Base-by-base conservation (phyloP, 2,329 filamentous ascomycete genomes). In the Atkinsonella texensis region DNA sequence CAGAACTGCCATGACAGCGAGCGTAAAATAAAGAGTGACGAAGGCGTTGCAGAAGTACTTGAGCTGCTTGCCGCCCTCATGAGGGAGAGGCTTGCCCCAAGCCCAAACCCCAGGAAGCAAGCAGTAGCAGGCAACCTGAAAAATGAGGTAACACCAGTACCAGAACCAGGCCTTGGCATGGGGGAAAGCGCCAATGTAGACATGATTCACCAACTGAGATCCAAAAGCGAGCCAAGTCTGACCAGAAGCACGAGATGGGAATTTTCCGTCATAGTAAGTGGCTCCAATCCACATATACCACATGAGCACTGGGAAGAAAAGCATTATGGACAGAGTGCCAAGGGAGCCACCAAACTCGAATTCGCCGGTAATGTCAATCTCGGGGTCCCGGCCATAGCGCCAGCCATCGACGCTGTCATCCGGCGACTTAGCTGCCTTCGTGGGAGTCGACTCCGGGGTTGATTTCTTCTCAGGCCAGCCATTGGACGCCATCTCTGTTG, bases 261-360 rank as follows among this genome's bases (percentile, higher is more conserved):
- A 75, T 56, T 86, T 83, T 59, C 91, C 91, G 64, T 89, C 74
- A 71, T 96, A 98, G 72, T 91, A 95, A 48, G 84, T 90, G 35
- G 91, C 87, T 48, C 93, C 93, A 68, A 95, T 84, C 90, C 90
- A 97, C 90, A 98, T 95, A 73, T 96, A 97, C 79, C 88, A 96
- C 91, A 97, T 97, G 60, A 98, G 78, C 39, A 84, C 56, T n/a
- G 93, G 93, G 70, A 97, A 98, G 45, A 85, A 81, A 56, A 89
- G 77, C 89, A 97, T 97, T 80, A 96, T 89, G 58, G 79, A 74
- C 15, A 79, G 70, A 42, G 90, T 85, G 51, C 93, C 91, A n/a
- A 77, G 65, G 3, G 87, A 83, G 53, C 93, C 93, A 56, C 91
- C 91, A 64, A 97, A 98, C 65, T 98, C 94, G 59, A 80, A 78